Evolutionary conservation across 371 early-diverging fungal species (phyloP), one percentile per base, ranked within the genome.

Genomic region (Haplosporangium sp.): DNA sequence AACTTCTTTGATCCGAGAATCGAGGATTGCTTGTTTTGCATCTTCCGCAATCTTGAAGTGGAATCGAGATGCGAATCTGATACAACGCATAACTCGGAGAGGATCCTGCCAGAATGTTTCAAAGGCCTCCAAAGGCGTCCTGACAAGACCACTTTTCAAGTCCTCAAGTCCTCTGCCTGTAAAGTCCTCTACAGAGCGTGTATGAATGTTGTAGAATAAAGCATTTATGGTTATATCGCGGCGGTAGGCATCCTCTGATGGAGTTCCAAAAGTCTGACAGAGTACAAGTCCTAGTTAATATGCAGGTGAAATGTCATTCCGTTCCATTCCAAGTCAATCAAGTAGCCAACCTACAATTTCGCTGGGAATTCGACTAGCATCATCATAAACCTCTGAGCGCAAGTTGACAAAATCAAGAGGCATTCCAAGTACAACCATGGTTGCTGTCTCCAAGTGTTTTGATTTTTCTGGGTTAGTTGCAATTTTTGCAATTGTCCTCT

Each of bases 391-490:
- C 79, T 99, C 99, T 13, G 91, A 95, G 19, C 99, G 86, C 74
- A 99, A 84, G 84, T 98, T 95, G 45, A 98, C 97, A 88, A 99
- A 99, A 85, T 99, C 99, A 4, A 99, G 83, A 42, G 89, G 86
- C 57, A 88, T 85, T 13, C 92, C 97, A 72, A 94, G 89, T 3
- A 99, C 84, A 35, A 88, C 90, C 44, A 95, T 91, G 6, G 96
- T 97, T 3, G 98, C 98, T 0, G 99, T 99, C 86, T 99, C 99
- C 48, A 99, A 86, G 86, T 99, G 99, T 86, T 99, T 99, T 34
- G 96, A 95, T 83, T 96, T 95, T 59, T 97, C 98, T 4, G 99
- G 99, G 84, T 99, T 99, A 67, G 90, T 86, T 63, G 92, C 91
- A 71, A 99, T 98, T 69, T 94, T 94, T 19, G 93, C 92, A 47